These are phyloP conservation scores for Pseudogymnoascus sp. DNA, from an alignment of 2,329 filamentous ascomycete genomes.

Conservation along the genomic window DNA sequence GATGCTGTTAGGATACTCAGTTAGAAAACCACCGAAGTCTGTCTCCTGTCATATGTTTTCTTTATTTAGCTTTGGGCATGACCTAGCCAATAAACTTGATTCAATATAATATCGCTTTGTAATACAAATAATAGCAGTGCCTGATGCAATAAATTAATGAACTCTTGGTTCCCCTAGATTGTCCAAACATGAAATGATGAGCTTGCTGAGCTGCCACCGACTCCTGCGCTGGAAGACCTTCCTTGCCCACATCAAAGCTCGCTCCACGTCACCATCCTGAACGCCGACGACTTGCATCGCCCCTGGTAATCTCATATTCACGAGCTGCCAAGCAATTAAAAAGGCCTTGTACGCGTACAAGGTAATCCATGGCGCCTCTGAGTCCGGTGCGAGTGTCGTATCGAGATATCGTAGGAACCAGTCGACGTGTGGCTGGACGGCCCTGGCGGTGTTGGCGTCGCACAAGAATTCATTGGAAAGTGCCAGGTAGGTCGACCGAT, in stretches of 20 bases:
- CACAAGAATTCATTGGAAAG: slow-evolving; percentile 29
- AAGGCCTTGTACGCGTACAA: slow-evolving; percentile 36
- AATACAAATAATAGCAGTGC: not conserved
- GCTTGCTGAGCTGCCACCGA: slow-evolving; percentile 27
- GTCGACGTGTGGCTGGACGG: slow-evolving; percentile 32
- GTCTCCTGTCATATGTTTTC: not conserved
- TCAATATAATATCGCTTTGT: slow-evolving; percentile 5
- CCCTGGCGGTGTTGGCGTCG: slow-evolving; percentile 25
- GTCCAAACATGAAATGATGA: slow-evolving; percentile 29
- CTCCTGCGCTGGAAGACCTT: slow-evolving; percentile 27
- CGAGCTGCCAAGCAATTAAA: slow-evolving; percentile 35
- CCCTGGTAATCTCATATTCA: slow-evolving; percentile 25
- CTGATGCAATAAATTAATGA: not conserved
- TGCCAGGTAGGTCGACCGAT: slow-evolving; percentile 27
- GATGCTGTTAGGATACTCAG: slow-evolving; percentile 12
- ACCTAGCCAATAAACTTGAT: not conserved
- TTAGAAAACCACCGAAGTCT: not conserved
- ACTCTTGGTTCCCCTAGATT: slow-evolving; percentile 14
- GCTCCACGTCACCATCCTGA: slow-evolving; percentile 26
- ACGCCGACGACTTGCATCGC: slow-evolving; percentile 31
- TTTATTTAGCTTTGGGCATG: not conserved
- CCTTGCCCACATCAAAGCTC: slow-evolving; percentile 28
- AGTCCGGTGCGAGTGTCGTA: slow-evolving; percentile 16
- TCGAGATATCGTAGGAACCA: slow-evolving; percentile 35
- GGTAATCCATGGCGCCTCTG: slow-evolving; percentile 34